phyloP scores from a whole-genome alignment of 2,329 filamentous ascomycete species.

The Alternaria metachromatica region DNA sequence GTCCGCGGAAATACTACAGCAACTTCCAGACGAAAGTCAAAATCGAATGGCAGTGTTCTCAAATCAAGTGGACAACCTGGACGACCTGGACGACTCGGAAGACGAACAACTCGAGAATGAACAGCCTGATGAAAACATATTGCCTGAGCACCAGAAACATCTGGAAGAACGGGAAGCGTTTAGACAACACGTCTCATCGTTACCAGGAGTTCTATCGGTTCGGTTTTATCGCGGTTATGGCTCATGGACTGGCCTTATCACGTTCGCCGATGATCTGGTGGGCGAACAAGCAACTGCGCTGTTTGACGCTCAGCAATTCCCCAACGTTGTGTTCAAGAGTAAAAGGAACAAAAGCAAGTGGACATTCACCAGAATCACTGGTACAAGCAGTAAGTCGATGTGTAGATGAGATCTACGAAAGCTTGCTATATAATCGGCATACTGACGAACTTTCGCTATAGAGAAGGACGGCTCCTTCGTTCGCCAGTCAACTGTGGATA shows the following conservation, averaged over 20 bases:
- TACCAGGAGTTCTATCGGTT: slow-evolving; percentile 25
- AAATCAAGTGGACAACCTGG: background rate
- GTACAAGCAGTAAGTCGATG: background rate
- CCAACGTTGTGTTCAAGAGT: slow-evolving; percentile 21
- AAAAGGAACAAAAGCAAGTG: slow-evolving; percentile 20
- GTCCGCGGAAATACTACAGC: slow-evolving; percentile 32
- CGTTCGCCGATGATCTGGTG: slow-evolving; percentile 19
- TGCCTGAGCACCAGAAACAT: slow-evolving; percentile 19
- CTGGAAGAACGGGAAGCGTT: slow-evolving; percentile 23
- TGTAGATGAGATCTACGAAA: background rate
- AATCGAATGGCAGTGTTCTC: slow-evolving; percentile 28
- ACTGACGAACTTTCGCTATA: background rate
- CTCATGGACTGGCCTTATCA: slow-evolving; percentile 28
- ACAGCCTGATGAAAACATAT: slow-evolving; percentile 1
- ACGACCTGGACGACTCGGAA: slow-evolving; percentile 5
- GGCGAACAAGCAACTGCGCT: slow-evolving; percentile 20
- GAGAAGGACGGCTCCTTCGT: background rate
- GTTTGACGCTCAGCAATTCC: slow-evolving; percentile 26
- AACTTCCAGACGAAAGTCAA: slow-evolving; percentile 32
- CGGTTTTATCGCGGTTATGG: slow-evolving; percentile 31
- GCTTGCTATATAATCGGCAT: background rate
- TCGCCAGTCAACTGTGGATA: background rate
- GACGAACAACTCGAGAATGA: background rate
- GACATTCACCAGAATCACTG: slow-evolving; percentile 17
- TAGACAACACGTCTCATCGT: slow-evolving; percentile 23